phyloP scores from a whole-genome alignment of 1,284 basidiomycete genomes.

The Moesziomyces globuligerus region DNA sequence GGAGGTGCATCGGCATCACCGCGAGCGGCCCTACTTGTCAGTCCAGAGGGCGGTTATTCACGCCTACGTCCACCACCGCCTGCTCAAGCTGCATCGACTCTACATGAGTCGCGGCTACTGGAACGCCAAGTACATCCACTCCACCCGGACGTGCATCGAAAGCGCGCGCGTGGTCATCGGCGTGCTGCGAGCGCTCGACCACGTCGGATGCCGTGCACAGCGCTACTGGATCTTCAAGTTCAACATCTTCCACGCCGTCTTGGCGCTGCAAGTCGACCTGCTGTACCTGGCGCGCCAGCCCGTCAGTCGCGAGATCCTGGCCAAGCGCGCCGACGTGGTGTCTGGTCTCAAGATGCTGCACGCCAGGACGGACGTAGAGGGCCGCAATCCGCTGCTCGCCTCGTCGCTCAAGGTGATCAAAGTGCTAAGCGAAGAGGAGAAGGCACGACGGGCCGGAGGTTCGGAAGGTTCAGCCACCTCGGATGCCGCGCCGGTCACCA shows the following conservation, averaged over 20 bases:
- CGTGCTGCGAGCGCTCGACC: conserved; percentile 29
- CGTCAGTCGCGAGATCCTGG: conserved; percentile 34
- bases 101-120: conserved; percentile 56
- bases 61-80: conserved; percentile 53
- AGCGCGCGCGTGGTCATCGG: conserved; percentile 44
- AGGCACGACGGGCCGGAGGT: conserved; percentile 13
- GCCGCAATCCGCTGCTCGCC: conserved; percentile 37
- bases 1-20: conserved; percentile 48
- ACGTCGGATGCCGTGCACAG: conserved; percentile 28
- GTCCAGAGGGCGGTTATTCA: conserved; percentile 54
- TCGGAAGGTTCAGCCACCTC: conserved; percentile 8
- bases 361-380: conserved; percentile 39
- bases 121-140: conserved; percentile 54
- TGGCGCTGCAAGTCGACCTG: conserved; percentile 46
- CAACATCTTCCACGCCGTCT: conserved; percentile 45
- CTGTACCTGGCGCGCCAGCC: conserved; percentile 36
- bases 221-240: conserved; percentile 48
- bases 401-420: conserved; percentile 51
- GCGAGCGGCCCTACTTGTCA: conserved; percentile 53
- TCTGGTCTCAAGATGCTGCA: conserved; percentile 48
- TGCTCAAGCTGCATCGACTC: conserved; percentile 57
- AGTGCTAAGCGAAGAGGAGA: conserved; percentile 40
- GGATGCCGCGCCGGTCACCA: background rate
- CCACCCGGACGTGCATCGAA: conserved; percentile 52
- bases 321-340: conserved; percentile 39